Conservation (phyloP, 1,139 yeast species). For the Yamadazyma siamensis region DNA sequence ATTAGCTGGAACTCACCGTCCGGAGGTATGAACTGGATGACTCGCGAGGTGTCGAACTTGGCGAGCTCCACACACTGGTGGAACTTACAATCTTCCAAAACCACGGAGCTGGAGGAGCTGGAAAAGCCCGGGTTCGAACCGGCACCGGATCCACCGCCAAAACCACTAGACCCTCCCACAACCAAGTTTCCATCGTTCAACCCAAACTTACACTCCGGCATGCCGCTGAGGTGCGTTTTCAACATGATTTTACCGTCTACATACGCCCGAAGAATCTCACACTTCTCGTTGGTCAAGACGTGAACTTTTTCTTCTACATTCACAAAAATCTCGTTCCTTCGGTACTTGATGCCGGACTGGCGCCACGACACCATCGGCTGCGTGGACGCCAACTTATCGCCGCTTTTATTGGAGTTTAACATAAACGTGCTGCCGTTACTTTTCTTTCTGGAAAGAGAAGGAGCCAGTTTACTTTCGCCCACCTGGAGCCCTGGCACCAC, state of each 20-base stretch:
- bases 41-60: slow-evolving; percentile 74
- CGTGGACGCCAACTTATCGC: slow-evolving; percentile 9
- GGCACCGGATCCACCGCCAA: too few relatives aligned
- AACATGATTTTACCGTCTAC: slow-evolving; percentile 76
- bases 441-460: slow-evolving; percentile 12
- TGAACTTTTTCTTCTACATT: slow-evolving; percentile 76
- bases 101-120: slow-evolving; percentile 31
- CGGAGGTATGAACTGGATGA: slow-evolving; percentile 86
- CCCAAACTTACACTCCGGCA: slow-evolving; percentile 66
- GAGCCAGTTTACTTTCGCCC: slow-evolving; percentile 20
- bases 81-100: slow-evolving; percentile 76
- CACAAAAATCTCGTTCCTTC: slow-evolving; percentile 77
- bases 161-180: too few relatives aligned
- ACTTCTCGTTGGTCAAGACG: slow-evolving; percentile 58
- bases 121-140: too few relatives aligned
- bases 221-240: slow-evolving; percentile 74
- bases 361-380: slow-evolving; percentile 57
- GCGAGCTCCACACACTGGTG: slow-evolving; percentile 88
- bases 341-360: slow-evolving; percentile 64
- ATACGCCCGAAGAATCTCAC: slow-evolving; percentile 63
- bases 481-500: slow-evolving; percentile 20
- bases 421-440: slow-evolving; percentile 9
- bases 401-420: slow-evolving; percentile 11
- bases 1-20: slow-evolving; percentile 91
- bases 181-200: slow-evolving; percentile 45